phyloP scores from a whole-genome alignment of 768 basidiomycete species.

The Coprinellus micaceus region DNA sequence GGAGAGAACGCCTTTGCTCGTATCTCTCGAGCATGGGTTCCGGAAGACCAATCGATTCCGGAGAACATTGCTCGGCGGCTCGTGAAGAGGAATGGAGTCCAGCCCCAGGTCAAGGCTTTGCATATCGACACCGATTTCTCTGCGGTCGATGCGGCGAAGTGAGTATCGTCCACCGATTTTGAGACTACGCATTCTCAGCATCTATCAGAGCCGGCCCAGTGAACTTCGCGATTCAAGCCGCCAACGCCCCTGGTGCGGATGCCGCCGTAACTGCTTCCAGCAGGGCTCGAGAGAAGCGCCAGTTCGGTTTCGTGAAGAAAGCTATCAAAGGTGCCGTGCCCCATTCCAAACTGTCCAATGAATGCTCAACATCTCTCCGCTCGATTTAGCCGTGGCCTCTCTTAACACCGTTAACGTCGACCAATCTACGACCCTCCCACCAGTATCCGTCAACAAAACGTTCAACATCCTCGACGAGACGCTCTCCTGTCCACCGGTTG shows the following conservation, averaged over 20 bases:
- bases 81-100: constrained; percentile 19
- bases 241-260: constrained; percentile 14
- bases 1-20: constrained; percentile 21
- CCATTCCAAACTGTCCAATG: too few relatives aligned
- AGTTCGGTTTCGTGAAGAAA: not conserved
- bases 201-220: constrained; percentile 4
- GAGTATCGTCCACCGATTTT: not conserved
- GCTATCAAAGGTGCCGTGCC: not conserved
- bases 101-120: constrained; percentile 30
- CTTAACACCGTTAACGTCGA: constrained; percentile 30
- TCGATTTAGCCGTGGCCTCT: constrained; percentile 3
- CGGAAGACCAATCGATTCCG: constrained; percentile 35
- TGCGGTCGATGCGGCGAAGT: constrained; percentile 14
- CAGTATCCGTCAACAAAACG: constrained; percentile 28
- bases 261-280: not conserved
- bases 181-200: too few relatives aligned
- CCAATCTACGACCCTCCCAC: constrained; percentile 26
- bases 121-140: constrained; percentile 31
- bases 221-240: constrained; percentile 11
- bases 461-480: constrained; percentile 29
- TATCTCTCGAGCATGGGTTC: constrained; percentile 33
- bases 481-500: constrained; percentile 24
- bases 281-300: not conserved
- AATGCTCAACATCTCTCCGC: too few relatives aligned
- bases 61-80: constrained; percentile 17